Evolutionary conservation across 2,329 filamentous ascomycete genomes (phyloP), one percentile per base, ranked within the genome.

Genomic region (Fusarium bulbicola): DNA sequence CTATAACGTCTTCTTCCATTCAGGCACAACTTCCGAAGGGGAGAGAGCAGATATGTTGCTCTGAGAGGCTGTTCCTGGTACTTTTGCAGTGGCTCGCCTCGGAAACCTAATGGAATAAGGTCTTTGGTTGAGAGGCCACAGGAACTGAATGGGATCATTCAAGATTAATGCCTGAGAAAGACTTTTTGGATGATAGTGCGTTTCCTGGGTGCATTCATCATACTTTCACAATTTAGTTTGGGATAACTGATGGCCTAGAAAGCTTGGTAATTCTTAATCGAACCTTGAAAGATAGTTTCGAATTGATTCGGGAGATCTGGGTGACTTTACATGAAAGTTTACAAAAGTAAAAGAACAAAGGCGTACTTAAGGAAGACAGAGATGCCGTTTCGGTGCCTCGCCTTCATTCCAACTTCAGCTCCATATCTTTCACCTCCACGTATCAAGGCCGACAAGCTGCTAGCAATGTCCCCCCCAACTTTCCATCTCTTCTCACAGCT

Each of bases 151-250:
- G 28, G 7, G 28, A 49, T 5, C 30, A 12, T 5, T 34, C 30
- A 24, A 16, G 16, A 24, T 24, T 1, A 34, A 20, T 34, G 16
- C 28, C 20, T 6, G 14, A 12, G 26, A 30, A n/a, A 47, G 14
- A 18, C 12, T 7, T 46, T 11, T 28, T 20, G 18, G 18, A 21
- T 28, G 20, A 7, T 5, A 15, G 5, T 28, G 18, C 8, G 18
- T 46, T 20, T 46, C 24, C 42, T 46, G 2, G 2, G n/a, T 9
- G n/a, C 0, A 26, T 24, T 30, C 20, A 13, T n/a, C 0, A n/a
- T 30, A 12, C 11, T 14, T 34, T 1, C 0, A 18, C 3, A 6
- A 50, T 24, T 7, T 6, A n/a, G 28, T 18, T 50, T 24, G 47
- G 15, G 11, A 34, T 13, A 0, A 34, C 10, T 34, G 47, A 34